Evolutionary conservation across 1,284 basidiomycete genomes (phyloP).

Genomic region (Cutaneotrichosporon sp.): DNA sequence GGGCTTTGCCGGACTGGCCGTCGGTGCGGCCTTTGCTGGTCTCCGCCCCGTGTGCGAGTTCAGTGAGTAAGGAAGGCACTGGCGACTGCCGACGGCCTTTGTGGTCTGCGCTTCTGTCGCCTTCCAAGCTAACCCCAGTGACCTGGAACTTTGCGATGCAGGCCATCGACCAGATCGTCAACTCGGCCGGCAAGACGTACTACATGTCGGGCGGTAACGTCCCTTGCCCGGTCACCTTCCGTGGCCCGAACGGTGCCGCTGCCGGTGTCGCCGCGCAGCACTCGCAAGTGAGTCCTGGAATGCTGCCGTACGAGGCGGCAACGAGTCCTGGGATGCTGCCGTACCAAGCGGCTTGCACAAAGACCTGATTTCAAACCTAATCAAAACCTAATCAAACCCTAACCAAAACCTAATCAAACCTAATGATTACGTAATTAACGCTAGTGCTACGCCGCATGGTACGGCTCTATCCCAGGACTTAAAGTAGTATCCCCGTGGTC

Average conservation of each 20-base stretch:
- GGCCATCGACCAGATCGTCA: constrained; percentile 99
- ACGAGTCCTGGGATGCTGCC: too few relatives aligned
- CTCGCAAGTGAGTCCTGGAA: constrained; percentile 50
- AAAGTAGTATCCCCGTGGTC: constrained; percentile 98
- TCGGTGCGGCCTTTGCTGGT: constrained; percentile 90
- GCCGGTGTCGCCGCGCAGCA: constrained; percentile 90
- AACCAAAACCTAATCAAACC: too few relatives aligned
- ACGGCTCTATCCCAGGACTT: constrained; percentile 90
- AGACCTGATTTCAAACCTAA: too few relatives aligned
- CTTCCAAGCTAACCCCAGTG: constrained; percentile 33
- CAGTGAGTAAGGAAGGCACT: constrained; percentile 56
- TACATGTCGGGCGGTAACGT: constrained; percentile 99
- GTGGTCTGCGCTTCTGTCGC: too few relatives aligned
- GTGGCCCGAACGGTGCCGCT: constrained; percentile 98
- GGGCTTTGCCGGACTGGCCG: constrained; percentile 96
- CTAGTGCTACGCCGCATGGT: constrained; percentile 90
- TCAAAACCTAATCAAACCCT: too few relatives aligned
- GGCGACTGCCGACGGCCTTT: too few relatives aligned
- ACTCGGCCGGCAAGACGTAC: constrained; percentile 99
- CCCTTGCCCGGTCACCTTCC: constrained; percentile 97
- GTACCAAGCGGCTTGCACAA: too few relatives aligned
- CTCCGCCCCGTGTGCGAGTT: constrained; percentile 98
- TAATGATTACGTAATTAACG: too few relatives aligned
- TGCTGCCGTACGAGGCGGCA: background rate
- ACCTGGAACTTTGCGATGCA: constrained; percentile 52